Evolutionary conservation across 106 monocot species (phyloP), one percentile per base, ranked within the genome.

Genomic region (Ottelia alismoides): DNA sequence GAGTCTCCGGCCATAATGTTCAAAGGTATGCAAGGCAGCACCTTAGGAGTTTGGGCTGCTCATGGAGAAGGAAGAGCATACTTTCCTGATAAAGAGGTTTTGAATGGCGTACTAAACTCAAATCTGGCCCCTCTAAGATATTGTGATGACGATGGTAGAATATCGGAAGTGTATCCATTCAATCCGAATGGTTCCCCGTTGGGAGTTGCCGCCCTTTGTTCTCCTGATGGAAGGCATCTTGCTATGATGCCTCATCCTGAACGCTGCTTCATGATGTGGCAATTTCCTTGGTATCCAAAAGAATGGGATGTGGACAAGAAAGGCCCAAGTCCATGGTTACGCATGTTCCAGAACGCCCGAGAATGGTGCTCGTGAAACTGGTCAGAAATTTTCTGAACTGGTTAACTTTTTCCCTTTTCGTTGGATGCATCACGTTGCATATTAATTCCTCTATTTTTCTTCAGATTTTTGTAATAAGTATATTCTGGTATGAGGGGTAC

Each of bases 181-280:
- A 96, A 89, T 53, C 96, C 84, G 3, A 96, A 96, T 60, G 96
- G 96, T 53, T 96, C 96, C 5, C 96, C 89, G 22, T 46, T 67
- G n/a, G 96, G 96, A 1, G 66, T 89, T 52, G 96, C 96, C 5
- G 96, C 85, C 3, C 74, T 96, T 40, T 89, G 96, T 64, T 96
- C 96, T 30, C 76, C 78, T 19, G 79, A 96, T 75, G 96, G 96
- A 22, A 73, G 96, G 25, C 96, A 96, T 49, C 85, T 96, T 14
- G 96, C 89, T 12, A 96, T 96, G 96, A 96, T 96, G 96, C 88
- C 96, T 1, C 89, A 96, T 53, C 96, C 96, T 18, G 96, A 96
- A 61, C 69, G 96, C 5, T 96, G 85, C 53, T 96, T 96, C 62
- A 85, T 84, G 96, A 96, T 96, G 96, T 85, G 88, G 96, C 96